These are phyloP conservation scores for Stachybotrys elegans DNA, from an alignment of 2,329 filamentous ascomycete genomes.

Conservation along the genomic window DNA sequence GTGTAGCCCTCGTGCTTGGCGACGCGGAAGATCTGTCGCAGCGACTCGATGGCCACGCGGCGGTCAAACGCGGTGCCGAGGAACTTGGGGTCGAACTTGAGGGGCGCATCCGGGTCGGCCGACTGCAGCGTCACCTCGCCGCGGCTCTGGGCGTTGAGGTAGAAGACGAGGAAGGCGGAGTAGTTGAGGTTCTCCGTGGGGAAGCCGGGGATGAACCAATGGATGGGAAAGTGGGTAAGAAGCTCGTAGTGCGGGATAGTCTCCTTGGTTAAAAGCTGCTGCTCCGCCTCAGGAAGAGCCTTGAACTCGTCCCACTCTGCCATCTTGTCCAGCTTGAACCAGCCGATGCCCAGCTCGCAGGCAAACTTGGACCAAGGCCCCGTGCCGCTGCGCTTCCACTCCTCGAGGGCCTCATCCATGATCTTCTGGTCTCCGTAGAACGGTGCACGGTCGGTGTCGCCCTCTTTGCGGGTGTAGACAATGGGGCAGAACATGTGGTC, in stretches of 20 bases:
- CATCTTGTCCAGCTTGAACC: slow-evolving; percentile 37
- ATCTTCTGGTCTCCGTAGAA: slow-evolving; percentile 39
- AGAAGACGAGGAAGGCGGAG: slow-evolving; percentile 37
- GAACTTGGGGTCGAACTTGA: slow-evolving; percentile 48
- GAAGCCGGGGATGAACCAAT: slow-evolving; percentile 35
- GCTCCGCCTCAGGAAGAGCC: slow-evolving; percentile 36
- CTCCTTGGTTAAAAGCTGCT: slow-evolving; percentile 37
- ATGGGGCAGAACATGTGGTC: slow-evolving; percentile 35
- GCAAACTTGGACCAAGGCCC: slow-evolving; percentile 34
- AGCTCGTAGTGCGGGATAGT: slow-evolving; percentile 56
- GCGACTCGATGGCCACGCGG: slow-evolving; percentile 40
- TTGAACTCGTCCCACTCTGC: slow-evolving; percentile 41
- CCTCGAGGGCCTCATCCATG: slow-evolving; percentile 38
- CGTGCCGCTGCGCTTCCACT: slow-evolving; percentile 40
- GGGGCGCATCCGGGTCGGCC: slow-evolving; percentile 42
- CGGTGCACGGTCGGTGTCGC: slow-evolving; percentile 34
- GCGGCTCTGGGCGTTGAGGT: slow-evolving; percentile 48
- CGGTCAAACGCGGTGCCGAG: slow-evolving; percentile 50
- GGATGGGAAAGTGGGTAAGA: slow-evolving; percentile 38
- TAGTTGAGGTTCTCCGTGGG: slow-evolving; percentile 32
- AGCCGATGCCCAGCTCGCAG: slow-evolving; percentile 35
- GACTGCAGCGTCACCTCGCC: slow-evolving; percentile 50
- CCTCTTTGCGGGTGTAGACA: slow-evolving; percentile 32
- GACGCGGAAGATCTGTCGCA: slow-evolving; percentile 37
- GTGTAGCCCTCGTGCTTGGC: slow-evolving; percentile 34